These are phyloP conservation scores for Castanea mollissima DNA, from an alignment of 306 rosid genomes.

Conservation along the genomic window DNA sequence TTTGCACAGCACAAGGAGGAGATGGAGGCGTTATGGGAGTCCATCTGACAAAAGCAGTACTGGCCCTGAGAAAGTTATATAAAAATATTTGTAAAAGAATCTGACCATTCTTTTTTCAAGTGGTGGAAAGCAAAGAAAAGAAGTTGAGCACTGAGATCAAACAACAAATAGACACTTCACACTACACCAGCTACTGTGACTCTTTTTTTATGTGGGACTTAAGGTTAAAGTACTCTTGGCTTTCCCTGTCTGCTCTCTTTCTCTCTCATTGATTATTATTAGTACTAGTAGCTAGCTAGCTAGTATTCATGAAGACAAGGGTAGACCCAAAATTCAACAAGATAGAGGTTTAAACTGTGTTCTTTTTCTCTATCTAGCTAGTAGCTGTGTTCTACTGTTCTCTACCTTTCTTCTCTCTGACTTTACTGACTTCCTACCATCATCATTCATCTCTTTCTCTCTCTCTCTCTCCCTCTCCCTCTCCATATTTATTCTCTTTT, in stretches of 20 bases:
- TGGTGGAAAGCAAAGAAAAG: conserved; percentile 28
- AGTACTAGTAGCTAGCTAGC: conserved; percentile 11
- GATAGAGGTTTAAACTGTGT: neutral
- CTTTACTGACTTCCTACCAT: conserved; percentile 42
- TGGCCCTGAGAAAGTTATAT: conserved; percentile 7
- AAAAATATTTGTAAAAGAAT: conserved; percentile 16
- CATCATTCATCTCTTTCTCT: conserved; percentile 16
- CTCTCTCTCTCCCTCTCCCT: conserved; percentile 20
- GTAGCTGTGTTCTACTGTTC: neutral
- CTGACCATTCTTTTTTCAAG: conserved; percentile 33
- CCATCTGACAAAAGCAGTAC: conserved; percentile 18
- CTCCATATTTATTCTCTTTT: conserved; percentile 40
- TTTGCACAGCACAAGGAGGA: neutral
- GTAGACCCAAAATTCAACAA: conserved; percentile 32
- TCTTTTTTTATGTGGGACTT: conserved; percentile 26
- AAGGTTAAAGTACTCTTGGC: conserved; percentile 29
- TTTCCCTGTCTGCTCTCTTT: conserved; percentile 23
- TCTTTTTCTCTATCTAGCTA: too few relatives aligned
- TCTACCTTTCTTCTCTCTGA: conserved; percentile 11
- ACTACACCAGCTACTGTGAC: neutral
- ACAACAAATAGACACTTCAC: conserved; percentile 4
- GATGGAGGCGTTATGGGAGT: conserved; percentile 39
- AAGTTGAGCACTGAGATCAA: conserved; percentile 15
- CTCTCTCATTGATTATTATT: conserved; percentile 7
- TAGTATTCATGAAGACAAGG: neutral